Evolutionary conservation across 2,329 filamentous ascomycete genomes (phyloP).

Genomic region (Colletotrichum horii): DNA sequence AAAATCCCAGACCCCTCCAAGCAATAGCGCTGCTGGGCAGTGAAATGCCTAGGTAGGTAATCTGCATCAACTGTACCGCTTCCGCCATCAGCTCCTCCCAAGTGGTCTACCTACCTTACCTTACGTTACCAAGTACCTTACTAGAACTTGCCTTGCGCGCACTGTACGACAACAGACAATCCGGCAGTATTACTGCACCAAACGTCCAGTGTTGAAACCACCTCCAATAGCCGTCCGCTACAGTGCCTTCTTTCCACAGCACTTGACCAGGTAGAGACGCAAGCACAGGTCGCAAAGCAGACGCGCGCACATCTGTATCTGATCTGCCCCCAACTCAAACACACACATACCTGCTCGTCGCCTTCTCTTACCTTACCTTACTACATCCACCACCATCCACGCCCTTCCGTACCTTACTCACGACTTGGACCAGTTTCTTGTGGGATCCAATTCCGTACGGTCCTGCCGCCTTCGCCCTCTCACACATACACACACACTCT

Average conservation of each 20-base stretch:
- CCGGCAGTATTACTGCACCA: neutral
- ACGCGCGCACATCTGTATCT: slow-evolving; percentile 1
- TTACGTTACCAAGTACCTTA: neutral
- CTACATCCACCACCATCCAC: neutral
- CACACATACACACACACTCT: neutral
- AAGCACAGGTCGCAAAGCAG: slow-evolving; percentile 5
- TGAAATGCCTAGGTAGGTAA: neutral
- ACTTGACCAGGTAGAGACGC: neutral
- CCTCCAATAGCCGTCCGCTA: neutral
- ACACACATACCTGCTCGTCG: neutral
- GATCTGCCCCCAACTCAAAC: slow-evolving; percentile 7
- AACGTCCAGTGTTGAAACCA: neutral
- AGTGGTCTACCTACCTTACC: neutral
- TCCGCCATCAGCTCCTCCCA: neutral
- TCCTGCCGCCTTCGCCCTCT: slow-evolving; percentile 1
- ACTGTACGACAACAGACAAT: neutral
- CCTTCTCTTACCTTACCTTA: neutral
- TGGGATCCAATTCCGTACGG: neutral
- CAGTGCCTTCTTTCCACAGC: neutral
- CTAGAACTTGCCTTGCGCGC: neutral
- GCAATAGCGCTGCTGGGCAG: neutral
- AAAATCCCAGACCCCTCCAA: neutral
- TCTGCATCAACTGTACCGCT: neutral
- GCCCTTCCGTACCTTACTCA: neutral
- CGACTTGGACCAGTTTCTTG: neutral